Conservation (phyloP, 305 asterid genomes). For the Fraxinus nigra region DNA sequence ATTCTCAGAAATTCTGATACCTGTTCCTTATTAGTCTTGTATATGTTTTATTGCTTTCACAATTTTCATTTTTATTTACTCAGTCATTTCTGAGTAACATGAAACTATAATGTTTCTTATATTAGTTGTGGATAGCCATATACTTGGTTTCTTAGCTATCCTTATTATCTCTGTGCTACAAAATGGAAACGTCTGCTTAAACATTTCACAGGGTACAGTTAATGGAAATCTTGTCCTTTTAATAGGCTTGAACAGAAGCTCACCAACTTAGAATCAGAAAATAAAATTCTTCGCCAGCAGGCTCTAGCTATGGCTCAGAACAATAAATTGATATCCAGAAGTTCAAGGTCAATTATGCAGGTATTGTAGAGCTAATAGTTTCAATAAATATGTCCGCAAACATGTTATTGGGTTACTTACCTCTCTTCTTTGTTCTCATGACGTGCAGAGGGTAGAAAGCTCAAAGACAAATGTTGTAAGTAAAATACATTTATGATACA, state of each 20-base stretch:
- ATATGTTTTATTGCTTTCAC: background rate
- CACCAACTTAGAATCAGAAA: slow-evolving; percentile 89
- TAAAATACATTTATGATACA: slow-evolving; percentile 25
- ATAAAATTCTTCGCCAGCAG: slow-evolving; percentile 97
- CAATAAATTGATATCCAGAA: slow-evolving; percentile 64
- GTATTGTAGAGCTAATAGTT: slow-evolving; percentile 34
- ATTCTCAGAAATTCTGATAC: background rate
- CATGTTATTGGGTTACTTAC: slow-evolving; percentile 28
- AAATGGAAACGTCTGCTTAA: slow-evolving; percentile 4
- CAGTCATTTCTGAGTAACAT: background rate
- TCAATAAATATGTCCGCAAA: slow-evolving; percentile 18
- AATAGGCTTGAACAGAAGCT: slow-evolving; percentile 88
- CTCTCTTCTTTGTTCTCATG: slow-evolving; percentile 22
- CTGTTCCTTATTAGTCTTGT: background rate
- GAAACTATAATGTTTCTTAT: background rate
- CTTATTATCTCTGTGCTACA: slow-evolving; percentile 20
- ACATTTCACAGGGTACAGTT: slow-evolving; percentile 22
- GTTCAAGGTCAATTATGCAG: slow-evolving; percentile 90
- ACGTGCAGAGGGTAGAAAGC: slow-evolving; percentile 74
- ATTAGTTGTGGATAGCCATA: slow-evolving; percentile 1
- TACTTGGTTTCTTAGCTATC: slow-evolving; percentile 10
- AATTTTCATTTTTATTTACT: background rate
- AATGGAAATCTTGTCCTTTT: slow-evolving; percentile 32
- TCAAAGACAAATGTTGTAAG: slow-evolving; percentile 59
- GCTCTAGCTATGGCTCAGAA: slow-evolving; percentile 96